Base-by-base conservation (phyloP, 805 yeast genomes). In the Candida awuae region DNA sequence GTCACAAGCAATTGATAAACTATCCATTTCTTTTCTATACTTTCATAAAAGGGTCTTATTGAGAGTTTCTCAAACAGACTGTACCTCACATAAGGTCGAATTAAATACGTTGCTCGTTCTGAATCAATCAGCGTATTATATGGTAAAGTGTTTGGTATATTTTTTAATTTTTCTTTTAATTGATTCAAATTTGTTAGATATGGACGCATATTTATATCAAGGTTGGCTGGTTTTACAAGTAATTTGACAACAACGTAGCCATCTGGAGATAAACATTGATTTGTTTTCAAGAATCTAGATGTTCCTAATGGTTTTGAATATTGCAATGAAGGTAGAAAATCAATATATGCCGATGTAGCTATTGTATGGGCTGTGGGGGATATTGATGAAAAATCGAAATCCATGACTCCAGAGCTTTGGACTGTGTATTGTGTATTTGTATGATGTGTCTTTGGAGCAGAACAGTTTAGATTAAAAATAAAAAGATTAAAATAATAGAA, bases 351-450 rank as follows among this genome's bases (percentile, higher is more conserved):
- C 17, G 90, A 86, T 2, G 87, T 70, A 6, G 94, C 95, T 51
- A 90, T 84, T 1, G 96, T 84, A 3, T 94, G 87, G 1, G 95
- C 86, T 3, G 94, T 78, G 10, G 95, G 96, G 8, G 95, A 84
- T 56, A 86, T 63, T 25, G 84, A 66, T 2, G 97, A 88, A 44
- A 90, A 64, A 55, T 83, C 84, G 12, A 84, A 85, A 13, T 96
- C 97, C 39, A 35, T 35, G n/a, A n/a, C n/a, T n/a, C n/a, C 7
- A 3, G 23, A 4, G 15, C 6, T 8, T 4, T 14, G 21, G 7
- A 18, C 14, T 9, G 13, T 15, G 19, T 30, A 19, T 9, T 13
- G 13, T 30, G 16, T 30, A 8, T 8, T 13, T 13, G 12, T 12
- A 25, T 10, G n/a, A 25, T 25, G 28, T 10, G 8, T 25, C 6